Conservation (phyloP, 2,329 filamentous ascomycete species). For the Plenodomus biglobosus region DNA sequence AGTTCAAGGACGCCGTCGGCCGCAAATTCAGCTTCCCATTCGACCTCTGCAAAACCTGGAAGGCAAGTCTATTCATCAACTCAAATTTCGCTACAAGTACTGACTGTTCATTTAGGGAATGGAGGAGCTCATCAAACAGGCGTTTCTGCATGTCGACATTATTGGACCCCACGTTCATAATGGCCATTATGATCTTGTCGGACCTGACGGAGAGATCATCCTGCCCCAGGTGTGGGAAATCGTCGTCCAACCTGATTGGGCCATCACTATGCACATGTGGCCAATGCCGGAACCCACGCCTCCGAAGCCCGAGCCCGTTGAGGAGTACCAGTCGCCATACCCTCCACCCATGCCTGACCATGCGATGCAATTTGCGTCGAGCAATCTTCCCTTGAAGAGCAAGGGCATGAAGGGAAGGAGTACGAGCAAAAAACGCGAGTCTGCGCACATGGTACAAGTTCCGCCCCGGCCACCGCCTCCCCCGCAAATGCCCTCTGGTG, state of each 20-base stretch:
- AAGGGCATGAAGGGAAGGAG: conserved; percentile 13
- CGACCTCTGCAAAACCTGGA: conserved; percentile 33
- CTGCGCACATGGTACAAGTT: conserved; percentile 13
- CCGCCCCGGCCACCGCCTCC: no score
- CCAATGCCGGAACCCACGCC: conserved; percentile 45
- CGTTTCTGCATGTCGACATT: conserved; percentile 51
- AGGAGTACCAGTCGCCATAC: conserved; percentile 11
- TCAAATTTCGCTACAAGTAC: conserved; percentile 34
- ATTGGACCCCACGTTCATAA: conserved; percentile 50
- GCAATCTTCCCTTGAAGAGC: conserved; percentile 14
- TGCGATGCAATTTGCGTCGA: conserved; percentile 12
- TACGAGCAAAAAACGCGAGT: conserved; percentile 19
- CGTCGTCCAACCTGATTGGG: conserved; percentile 52
- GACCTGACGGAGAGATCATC: conserved; percentile 53
- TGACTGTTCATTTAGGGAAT: conserved; percentile 69
- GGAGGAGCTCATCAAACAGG: conserved; percentile 54
- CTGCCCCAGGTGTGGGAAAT: conserved; percentile 54
- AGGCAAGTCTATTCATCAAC: conserved; percentile 56
- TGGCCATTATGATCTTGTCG: conserved; percentile 52
- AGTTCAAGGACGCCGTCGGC: conserved; percentile 37
- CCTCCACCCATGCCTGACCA: conserved; percentile 16
- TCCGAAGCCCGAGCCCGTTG: conserved; percentile 14
- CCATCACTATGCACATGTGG: conserved; percentile 55
- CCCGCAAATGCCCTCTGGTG: conserved; percentile 4
- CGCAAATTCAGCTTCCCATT: conserved; percentile 36